Percentiles rank a stretch among this genome's conserved stretches.
These are phyloP conservation scores for Termitomyces sp. DNA, from an alignment of 768 basidiomycete genomes.

Conservation along the genomic window DNA sequence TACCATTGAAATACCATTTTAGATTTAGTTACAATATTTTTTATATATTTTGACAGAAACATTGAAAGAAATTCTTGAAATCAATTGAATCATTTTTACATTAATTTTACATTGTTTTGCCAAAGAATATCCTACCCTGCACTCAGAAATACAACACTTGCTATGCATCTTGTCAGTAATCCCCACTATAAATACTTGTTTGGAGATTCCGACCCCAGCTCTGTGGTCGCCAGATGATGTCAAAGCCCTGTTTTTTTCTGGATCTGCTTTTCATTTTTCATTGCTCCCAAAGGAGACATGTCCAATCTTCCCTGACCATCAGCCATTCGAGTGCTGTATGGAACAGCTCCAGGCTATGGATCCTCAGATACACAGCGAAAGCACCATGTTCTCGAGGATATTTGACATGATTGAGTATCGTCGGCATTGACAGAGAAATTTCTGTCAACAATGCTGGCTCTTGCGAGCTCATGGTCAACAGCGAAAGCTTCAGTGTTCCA, in stretches of 20 bases:
- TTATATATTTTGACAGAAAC: no score
- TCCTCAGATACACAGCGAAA: neutral
- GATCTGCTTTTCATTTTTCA: neutral
- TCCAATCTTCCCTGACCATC: neutral
- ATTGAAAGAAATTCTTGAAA: no score
- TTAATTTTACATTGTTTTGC: no score
- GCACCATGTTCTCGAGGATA: neutral
- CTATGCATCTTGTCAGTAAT: neutral
- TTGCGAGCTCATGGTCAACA: neutral
- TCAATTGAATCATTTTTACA: no score
- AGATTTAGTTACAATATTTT: no score
- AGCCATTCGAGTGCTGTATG: neutral
- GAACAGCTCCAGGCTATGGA: neutral
- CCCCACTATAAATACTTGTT: neutral
- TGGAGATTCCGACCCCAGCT: neutral
- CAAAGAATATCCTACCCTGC: no score
- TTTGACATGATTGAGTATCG: neutral
- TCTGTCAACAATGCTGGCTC: neutral
- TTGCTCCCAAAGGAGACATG: neutral
- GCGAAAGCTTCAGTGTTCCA: no score
- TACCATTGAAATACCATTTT: no score
- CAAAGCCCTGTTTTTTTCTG: neutral
- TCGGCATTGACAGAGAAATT: neutral
- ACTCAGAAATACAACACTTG: no score
- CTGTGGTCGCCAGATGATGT: neutral